Evolutionary conservation across 1,284 basidiomycete genomes (phyloP), one percentile per base, ranked within the genome.

Genomic region (Ganoderma sinense): DNA sequence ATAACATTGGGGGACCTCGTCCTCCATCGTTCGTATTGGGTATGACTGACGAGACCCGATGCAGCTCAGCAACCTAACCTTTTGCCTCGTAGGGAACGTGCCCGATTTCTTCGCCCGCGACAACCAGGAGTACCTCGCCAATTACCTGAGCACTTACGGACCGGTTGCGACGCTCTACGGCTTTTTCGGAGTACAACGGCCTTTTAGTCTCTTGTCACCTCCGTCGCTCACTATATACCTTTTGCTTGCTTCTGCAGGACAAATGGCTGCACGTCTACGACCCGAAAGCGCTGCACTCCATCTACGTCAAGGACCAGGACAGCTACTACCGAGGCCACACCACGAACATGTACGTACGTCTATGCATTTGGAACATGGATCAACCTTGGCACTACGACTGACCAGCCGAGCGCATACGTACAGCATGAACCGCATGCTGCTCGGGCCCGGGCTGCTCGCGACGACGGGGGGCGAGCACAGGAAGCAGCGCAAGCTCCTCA

Each of bases 401-500:
- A 33, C 40, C 16, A 29, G 18, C 16, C 20, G 14, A 18, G 26
- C 16, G 2, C n/a, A 20, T 36, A 10, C 16, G 23, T 58, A 20
- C 40, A 69, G 67, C 10, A 33, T 41, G 14, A 63, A 36, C 18
- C 29, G 16, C 4, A 23, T 69, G 23, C 29, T 69, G 1, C 16
- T 66, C n/a, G 68, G 64, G 6, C 59, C 61, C 6, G 64, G 64
- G 2, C 29, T 66, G 10, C 41, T 69, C 0, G n/a, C 48, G 13
- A 62, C 53, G 6, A 11, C 36, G 14, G 60, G 61, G n/a, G 7
- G 8, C 5, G 43, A 43, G 13, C 69, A 70, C 31, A 51, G 55
- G 40, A 67, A 53, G 16, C 69, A 70, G 43, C 65, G 69, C 48
- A 70, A 75, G 51, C 31, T 73, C 13, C 67, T 75, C 16, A 74